Conservation (phyloP, 2,329 filamentous ascomycete species). For the Nigrospora oryzae region DNA sequence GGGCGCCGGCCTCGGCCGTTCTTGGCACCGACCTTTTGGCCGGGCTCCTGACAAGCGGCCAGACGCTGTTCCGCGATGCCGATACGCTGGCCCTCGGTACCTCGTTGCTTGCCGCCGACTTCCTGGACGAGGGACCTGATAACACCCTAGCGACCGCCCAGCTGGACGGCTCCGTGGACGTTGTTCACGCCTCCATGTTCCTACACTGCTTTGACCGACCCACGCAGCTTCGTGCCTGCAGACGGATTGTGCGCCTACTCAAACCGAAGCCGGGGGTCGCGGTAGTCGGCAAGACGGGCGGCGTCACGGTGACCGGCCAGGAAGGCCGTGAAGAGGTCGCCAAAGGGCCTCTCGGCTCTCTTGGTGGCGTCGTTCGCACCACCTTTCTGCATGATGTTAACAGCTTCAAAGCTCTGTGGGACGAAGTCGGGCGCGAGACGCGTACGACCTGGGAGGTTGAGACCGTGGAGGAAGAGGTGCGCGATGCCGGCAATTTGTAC, state of each 20-base stretch:
- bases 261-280: background rate
- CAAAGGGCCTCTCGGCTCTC: background rate
- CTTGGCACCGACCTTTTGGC: background rate
- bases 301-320: background rate
- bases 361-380: background rate
- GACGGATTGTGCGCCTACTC: background rate
- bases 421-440: background rate
- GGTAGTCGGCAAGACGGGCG: background rate
- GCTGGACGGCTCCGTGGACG: background rate
- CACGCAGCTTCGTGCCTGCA: background rate
- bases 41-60: background rate
- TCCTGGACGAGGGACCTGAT: background rate
- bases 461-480: background rate
- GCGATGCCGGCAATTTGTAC: background rate
- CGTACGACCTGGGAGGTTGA: background rate
- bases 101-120: background rate
- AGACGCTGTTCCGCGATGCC: background rate
- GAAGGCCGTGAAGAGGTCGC: background rate
- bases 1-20: background rate
- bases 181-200: conserved; percentile 1
- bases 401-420: background rate
- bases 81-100: background rate
- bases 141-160: background rate
- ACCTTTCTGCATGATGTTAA: background rate
- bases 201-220: conserved; percentile 1